Evolutionary conservation across 1,139 yeast species (phyloP), one percentile per base, ranked within the genome.

Genomic region (Insectozyma bohioensis): DNA sequence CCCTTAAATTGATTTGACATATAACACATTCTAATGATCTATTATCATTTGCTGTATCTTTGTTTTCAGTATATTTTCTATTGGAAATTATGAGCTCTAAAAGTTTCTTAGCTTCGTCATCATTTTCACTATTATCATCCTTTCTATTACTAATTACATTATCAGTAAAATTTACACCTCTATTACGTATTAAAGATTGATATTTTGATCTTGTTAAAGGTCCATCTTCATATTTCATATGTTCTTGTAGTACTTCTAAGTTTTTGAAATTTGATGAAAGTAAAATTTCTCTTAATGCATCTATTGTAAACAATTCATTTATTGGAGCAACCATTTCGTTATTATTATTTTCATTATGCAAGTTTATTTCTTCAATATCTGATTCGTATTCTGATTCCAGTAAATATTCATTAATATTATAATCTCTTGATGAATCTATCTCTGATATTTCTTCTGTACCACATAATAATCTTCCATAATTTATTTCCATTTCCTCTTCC

Each of bases 1-100:
- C 86, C 45, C 97, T 70, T 6, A 79, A 73, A 37, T 82, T 77
- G 8, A 72, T 69, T 46, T 85, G 94, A 54, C 97, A 88, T 2
- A 88, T 82, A 3, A 86, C 95, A 58, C 97, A 88, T 9, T 61
- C 75, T 26, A 69, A 49, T 12, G 51, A 41, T 24, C 53, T 35
- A n/a, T 15, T 17, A 12, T 23, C 20, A 19, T 22, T 18, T 9
- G 19, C 6, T 3, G n/a, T 17, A 5, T 25, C 34, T 14, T 5
- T 4, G 30, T 6, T 19, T 7, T 23, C 44, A 20, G 21, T 40
- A 41, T 25, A 25, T 8, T n/a, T 8, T 30, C 54, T 30, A 26
- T 45, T 49, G 3, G 43, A 33, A 11, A 51, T 24, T 3, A 54
- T 39, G 12, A 54, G 34, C 12, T 47, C 48, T 8, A 52, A 27